phyloP scores from a whole-genome alignment of 2,329 filamentous ascomycete genomes.

The Ampelomyces quisqualis region DNA sequence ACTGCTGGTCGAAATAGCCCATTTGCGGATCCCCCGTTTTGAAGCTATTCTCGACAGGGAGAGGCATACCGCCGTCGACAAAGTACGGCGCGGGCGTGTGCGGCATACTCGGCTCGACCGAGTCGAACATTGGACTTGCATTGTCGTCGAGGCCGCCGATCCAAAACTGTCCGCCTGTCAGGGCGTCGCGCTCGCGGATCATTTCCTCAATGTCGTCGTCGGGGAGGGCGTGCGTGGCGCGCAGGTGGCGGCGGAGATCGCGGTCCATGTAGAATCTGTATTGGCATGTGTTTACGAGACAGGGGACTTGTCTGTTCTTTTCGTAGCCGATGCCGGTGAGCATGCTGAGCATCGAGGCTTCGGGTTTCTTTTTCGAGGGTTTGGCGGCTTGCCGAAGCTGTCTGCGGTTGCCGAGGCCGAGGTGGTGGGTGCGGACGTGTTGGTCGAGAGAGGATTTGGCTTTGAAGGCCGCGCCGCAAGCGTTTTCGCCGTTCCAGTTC shows the following conservation, averaged over 20 bases:
- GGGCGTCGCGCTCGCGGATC: slow-evolving; percentile 44
- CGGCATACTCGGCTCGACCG: slow-evolving; percentile 33
- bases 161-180: slow-evolving; percentile 50
- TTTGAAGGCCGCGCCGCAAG: slow-evolving; percentile 73
- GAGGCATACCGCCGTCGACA: slow-evolving; percentile 9
- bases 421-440: slow-evolving; percentile 79
- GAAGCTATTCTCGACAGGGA: neutral
- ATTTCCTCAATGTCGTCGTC: slow-evolving; percentile 42
- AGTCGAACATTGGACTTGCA: slow-evolving; percentile 21
- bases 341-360: slow-evolving; percentile 42
- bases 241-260: slow-evolving; percentile 58
- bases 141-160: slow-evolving; percentile 44
- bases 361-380: slow-evolving; percentile 39
- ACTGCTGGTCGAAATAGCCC: slow-evolving; percentile 10
- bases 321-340: slow-evolving; percentile 60
- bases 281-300: slow-evolving; percentile 53
- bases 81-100: slow-evolving; percentile 35
- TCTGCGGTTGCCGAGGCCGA: slow-evolving; percentile 57
- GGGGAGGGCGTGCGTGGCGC: slow-evolving; percentile 46
- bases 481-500: slow-evolving; percentile 65
- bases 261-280: slow-evolving; percentile 59
- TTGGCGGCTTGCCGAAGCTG: slow-evolving; percentile 39
- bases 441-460: slow-evolving; percentile 79
- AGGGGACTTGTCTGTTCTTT: slow-evolving; percentile 53
- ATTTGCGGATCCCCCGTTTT: slow-evolving; percentile 10